These are phyloP conservation scores for Acanthochlamys bracteata DNA, from an alignment of 106 monocot genomes.

Conservation along the genomic window DNA sequence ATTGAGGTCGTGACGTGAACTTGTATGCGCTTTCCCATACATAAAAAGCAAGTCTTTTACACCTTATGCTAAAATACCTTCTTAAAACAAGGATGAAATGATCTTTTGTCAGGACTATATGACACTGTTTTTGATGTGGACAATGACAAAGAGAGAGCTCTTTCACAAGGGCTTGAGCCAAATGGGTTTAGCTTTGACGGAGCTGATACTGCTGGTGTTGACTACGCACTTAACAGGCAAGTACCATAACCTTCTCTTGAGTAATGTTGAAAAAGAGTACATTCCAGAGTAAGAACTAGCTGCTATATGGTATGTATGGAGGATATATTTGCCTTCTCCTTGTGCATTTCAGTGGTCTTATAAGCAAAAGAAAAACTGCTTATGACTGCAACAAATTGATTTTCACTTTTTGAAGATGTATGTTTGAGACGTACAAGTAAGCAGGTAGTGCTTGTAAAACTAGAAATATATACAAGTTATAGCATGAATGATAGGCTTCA, in stretches of 20 bases:
- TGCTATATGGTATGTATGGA: not conserved
- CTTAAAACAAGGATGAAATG: too few relatives aligned
- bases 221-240: constrained; percentile 89
- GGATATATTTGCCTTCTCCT: not conserved
- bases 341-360: not conserved
- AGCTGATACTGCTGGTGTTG: constrained; percentile 55
- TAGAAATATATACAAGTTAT: too few relatives aligned
- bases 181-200: constrained; percentile 91
- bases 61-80: too few relatives aligned
- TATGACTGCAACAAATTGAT: too few relatives aligned
- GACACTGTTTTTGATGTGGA: constrained; percentile 98
- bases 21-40: too few relatives aligned
- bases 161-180: constrained; percentile 65
- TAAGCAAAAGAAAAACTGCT: not conserved
- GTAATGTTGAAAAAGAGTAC: not conserved
- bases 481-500: not conserved
- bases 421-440: too few relatives aligned
- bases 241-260: not conserved
- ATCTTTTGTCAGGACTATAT: constrained; percentile 53
- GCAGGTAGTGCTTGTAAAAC: too few relatives aligned
- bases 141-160: constrained; percentile 79
- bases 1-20: too few relatives aligned
- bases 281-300: not conserved
- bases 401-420: too few relatives aligned
- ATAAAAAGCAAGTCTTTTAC: too few relatives aligned